Conservation (phyloP, 164 flowering plant species). For the Aristolochia contorta region DNA sequence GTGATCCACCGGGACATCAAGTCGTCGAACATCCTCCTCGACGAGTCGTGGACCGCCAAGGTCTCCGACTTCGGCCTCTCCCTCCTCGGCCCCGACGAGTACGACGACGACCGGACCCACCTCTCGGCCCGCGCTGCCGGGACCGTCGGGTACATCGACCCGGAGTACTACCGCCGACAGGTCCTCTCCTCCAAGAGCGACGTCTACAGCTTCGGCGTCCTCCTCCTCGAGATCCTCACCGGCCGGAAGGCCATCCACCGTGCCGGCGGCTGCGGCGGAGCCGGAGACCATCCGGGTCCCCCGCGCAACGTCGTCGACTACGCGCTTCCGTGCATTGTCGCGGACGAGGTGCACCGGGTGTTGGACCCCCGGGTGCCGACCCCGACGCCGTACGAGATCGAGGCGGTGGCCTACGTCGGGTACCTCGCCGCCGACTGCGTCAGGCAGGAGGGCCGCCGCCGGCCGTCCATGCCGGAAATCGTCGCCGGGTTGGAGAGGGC, state of each 20-base stretch:
- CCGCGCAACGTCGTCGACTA: conserved; percentile 73
- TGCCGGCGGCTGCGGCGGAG: conserved; percentile 20
- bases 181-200: conserved; percentile 62
- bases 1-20: conserved; percentile 86
- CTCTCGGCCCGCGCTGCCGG: conserved; percentile 64
- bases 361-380: conserved; percentile 55
- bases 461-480: conserved; percentile 68
- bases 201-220: conserved; percentile 79
- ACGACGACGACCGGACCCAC: conserved; percentile 37
- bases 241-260: conserved; percentile 65
- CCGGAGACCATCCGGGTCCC: too few species aligned
- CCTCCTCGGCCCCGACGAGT: conserved; percentile 44
- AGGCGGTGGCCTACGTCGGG: conserved; percentile 59
- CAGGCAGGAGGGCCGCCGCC: conserved; percentile 31
- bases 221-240: conserved; percentile 60
- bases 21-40: conserved; percentile 76
- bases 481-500: conserved; percentile 58
- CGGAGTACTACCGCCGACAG: conserved; percentile 71
- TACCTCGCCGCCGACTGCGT: conserved; percentile 79
- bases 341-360: conserved; percentile 53
- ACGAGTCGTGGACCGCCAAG: conserved; percentile 50
- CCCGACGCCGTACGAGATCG: conserved; percentile 77
- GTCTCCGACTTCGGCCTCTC: conserved; percentile 87
- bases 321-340: conserved; percentile 47
- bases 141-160: conserved; percentile 84